phyloP scores from a whole-genome alignment of 2,329 filamentous ascomycete genomes.

The Diplodia corticola region DNA sequence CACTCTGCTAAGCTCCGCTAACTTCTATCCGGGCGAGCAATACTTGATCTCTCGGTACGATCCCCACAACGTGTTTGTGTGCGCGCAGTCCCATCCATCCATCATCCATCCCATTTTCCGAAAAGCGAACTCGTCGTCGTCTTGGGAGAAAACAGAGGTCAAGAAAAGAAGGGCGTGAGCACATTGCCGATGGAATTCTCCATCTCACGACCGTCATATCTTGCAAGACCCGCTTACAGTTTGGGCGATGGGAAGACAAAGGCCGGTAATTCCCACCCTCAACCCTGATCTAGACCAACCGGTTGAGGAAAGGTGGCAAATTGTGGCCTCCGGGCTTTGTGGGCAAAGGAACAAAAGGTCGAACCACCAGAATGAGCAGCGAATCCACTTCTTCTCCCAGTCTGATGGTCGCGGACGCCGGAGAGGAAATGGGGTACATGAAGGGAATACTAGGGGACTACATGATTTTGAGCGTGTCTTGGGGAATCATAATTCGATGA shows the following conservation, averaged over 20 bases:
- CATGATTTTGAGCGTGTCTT: constrained; percentile 7
- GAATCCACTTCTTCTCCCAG: background rate
- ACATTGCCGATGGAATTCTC: background rate
- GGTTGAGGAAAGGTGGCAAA: background rate
- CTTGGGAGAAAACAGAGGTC: background rate
- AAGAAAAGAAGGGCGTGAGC: background rate
- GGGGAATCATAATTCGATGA: constrained; percentile 20
- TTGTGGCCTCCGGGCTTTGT: background rate
- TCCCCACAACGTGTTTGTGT: background rate
- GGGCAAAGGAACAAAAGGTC: background rate
- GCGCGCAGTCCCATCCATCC: background rate
- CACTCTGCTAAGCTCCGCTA: background rate
- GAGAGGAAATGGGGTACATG: constrained; percentile 8
- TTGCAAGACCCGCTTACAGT: background rate
- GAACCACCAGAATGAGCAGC: constrained; percentile 2
- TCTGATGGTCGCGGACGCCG: constrained; percentile 8
- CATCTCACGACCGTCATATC: background rate
- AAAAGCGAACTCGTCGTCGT: background rate
- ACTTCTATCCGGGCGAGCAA: constrained; percentile 1
- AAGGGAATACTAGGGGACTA: background rate
- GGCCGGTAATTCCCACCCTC: background rate
- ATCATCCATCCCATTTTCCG: constrained; percentile 2
- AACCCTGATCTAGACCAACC: background rate
- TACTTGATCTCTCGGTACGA: background rate
- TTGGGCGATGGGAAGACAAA: background rate